Percentiles rank a stretch among this genome's conserved stretches.
Evolutionary conservation across 75 land plant genomes (phyloP).

Genomic region (Adiantum capillusveneris): DNA sequence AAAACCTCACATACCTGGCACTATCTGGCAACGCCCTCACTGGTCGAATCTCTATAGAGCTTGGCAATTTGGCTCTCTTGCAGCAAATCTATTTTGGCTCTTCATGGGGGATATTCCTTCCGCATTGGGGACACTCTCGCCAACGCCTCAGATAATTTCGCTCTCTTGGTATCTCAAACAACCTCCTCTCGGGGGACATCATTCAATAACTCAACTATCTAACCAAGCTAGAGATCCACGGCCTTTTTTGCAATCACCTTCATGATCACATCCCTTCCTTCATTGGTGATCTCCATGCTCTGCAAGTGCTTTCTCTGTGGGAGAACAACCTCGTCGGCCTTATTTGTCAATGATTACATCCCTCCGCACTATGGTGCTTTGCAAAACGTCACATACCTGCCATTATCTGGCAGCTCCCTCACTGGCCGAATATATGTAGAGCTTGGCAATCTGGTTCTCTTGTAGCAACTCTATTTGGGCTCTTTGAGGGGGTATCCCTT

Average conservation of each 20-base stretch:
- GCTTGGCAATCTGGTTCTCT: conserved; percentile 56
- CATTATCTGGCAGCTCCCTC: conserved; percentile 54
- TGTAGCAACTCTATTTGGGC: conserved; percentile 41
- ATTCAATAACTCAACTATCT: conserved; percentile 19
- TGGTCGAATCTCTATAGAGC: conserved; percentile 14
- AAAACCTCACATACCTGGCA: conserved; percentile 11
- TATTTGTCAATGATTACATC: conserved; percentile 39
- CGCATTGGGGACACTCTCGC: conserved; percentile 47
- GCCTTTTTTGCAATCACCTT: conserved; percentile 16
- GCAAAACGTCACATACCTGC: conserved; percentile 35
- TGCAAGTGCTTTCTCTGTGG: conserved; percentile 15
- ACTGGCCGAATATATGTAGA: conserved; percentile 57
- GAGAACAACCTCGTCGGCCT: conserved; percentile 18
- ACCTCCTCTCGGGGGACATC: conserved; percentile 30
- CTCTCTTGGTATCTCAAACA: conserved; percentile 34
- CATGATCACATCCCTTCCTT: conserved; percentile 21
- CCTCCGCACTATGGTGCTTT: conserved; percentile 55
- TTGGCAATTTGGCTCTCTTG: conserved; percentile 27
- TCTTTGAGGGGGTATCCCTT: conserved; percentile 63
- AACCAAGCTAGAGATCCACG: conserved; percentile 11
- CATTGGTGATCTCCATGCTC: conserved; percentile 1
- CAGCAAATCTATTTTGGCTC: conserved; percentile 36
- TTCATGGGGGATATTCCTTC: conserved; percentile 58
- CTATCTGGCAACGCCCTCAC: conserved; percentile 17
- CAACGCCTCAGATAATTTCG: conserved; percentile 19